These are phyloP conservation scores for Coemansia reversa DNA, from an alignment of 192 early-diverging fungal species.

Conservation along the genomic window DNA sequence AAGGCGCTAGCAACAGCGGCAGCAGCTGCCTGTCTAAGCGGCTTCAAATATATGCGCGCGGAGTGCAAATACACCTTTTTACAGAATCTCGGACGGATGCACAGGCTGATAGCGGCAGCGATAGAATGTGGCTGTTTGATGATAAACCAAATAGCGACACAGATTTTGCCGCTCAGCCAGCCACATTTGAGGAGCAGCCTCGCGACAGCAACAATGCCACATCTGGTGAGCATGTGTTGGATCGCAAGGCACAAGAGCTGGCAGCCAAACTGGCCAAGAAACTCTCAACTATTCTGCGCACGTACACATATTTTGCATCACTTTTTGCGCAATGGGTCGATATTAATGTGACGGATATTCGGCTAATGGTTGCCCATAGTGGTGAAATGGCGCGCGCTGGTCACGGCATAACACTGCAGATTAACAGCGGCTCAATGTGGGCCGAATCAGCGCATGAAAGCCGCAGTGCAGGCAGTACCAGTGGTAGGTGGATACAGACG, in stretches of 20 bases:
- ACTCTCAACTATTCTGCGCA: conserved; percentile 44
- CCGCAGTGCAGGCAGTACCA: conserved; percentile 5
- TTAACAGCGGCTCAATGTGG: conserved; percentile 41
- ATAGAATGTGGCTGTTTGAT: conserved; percentile 25
- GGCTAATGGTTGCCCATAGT: conserved; percentile 39
- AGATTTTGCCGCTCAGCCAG: neutral
- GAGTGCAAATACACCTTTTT: conserved; percentile 41
- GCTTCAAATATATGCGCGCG: conserved; percentile 48
- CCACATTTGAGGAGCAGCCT: neutral
- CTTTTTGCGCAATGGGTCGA: conserved; percentile 52
- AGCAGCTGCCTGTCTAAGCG: conserved; percentile 32
- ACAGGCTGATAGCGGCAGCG: neutral
- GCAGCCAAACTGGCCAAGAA: conserved; percentile 40
- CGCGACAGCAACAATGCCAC: neutral
- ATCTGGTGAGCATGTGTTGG: conserved; percentile 21
- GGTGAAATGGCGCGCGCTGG: conserved; percentile 47
- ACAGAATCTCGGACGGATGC: conserved; percentile 3
- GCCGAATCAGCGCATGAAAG: conserved; percentile 47
- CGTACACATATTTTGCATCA: conserved; percentile 49
- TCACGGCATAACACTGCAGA: conserved; percentile 43
- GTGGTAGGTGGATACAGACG: conserved; percentile 17
- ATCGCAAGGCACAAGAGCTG: conserved; percentile 28
- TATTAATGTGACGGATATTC: conserved; percentile 35
- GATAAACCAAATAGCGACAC: neutral
- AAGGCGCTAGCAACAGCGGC: neutral